Evolutionary conservation across 176 grass and related monocot genomes (phyloP), one percentile per base, ranked within the genome.

Genomic region (Cocos nucifera): DNA sequence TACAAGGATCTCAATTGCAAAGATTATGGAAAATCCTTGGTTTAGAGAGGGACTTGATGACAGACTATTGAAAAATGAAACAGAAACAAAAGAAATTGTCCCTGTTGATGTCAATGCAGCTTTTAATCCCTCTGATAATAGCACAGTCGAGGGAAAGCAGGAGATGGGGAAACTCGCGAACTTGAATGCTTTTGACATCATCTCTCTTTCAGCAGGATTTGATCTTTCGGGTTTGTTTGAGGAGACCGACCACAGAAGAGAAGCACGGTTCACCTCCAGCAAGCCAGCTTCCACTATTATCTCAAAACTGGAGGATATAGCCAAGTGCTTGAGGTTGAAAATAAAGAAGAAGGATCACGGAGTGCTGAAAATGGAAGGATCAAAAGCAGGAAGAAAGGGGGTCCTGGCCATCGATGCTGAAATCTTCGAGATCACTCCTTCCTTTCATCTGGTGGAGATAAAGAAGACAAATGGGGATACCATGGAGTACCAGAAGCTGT

Each of bases 111-210:
- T 67, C 61, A 49, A 77, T 62, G 50, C 19, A 8, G 3, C 51
- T 22, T 75, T 48, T 49, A 64, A 51, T 67, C 30, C 58, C 0
- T 65, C 70, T 0, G 61, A 28, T 48, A 66, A 4, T n/a, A 60
- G 17, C 60, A 70, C 24, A 32, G 8, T 52, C 2, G 64, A 84
- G 22, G 54, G 39, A 1, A 77, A 62, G 21, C 63, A 68, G 56
- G 58, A 53, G 23, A 16, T n/a, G 49, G 62, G 23, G 59, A 80
- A 82, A 56, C 19, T 97, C 49, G 65, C 58, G 20, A 80, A 80
- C 32, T 69, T 97, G 65, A 97, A 91, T 82, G 92, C 92, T 44
- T 97, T 97, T 39, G 84, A 97, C 59, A 88, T 97, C 44, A 97
- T 97, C 60, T 88, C 92, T 72, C 83, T 97, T 69, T 91, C 92